Evolutionary conservation across 768 basidiomycete genomes (phyloP), one percentile per base, ranked within the genome.

Genomic region (Asterophora parasitica): DNA sequence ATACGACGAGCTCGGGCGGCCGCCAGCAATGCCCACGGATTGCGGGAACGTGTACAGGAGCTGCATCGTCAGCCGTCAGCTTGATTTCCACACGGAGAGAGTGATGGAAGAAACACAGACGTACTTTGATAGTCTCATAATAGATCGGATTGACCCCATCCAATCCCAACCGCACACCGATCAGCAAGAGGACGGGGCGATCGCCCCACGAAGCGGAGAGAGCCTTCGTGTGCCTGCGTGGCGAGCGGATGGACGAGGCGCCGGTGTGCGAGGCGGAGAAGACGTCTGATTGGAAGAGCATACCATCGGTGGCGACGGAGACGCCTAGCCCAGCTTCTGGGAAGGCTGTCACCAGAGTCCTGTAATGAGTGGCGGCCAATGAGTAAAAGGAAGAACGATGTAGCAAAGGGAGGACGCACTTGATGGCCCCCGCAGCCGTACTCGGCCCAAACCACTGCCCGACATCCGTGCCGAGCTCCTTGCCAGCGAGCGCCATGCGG

Each of bases 391-490:
- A 10, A n/a, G 30, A 16, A 28, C 19, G 20, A 20, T 8, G 20
- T 11, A 7, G 49, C 15, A 35, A 3, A 45, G 34, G 35, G 9
- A 12, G 32, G 47, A 63, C 76, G 47, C 61, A 91, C 88, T 88
- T 92, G 69, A 98, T 88, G 9, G 92, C 94, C 31, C 94, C 93
- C 7, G 94, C 93, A n/a, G 95, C 96, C 0, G 90, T 92, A 61
- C 90, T 94, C 0, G 95, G 95, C 0, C 95, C 95, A 59, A 98
- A 98, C 95, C 95, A 98, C 65, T 92, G 88, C 1, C 95, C 95
- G 0, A 97, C 88, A 54, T 92, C 90, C 52, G 90, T 97, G 10
- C 95, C 95, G 1, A 97, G 77, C 57, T 93, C 87, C 61, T 97
- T 94, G 0, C 95, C 95, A 0, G 93, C 87, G 16, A 93, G 71